Base-by-base conservation (phyloP, 2,329 filamentous ascomycete genomes). In the Paecilomyces sp. region DNA sequence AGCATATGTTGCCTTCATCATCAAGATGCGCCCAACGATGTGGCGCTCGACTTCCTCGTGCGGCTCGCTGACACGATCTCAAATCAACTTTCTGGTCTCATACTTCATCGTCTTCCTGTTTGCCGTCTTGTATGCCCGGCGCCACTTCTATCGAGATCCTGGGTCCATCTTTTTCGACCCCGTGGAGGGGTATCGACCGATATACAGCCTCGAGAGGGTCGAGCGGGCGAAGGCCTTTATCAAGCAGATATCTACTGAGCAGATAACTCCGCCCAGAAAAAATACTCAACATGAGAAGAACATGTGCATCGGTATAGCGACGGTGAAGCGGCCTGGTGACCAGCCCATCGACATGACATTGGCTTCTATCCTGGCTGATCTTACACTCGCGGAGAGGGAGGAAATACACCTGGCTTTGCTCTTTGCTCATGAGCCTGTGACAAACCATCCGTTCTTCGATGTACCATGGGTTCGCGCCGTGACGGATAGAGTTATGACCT, bases 261-360 rank as follows among this genome's bases (percentile, higher is more conserved):
- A 25, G 22, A 25, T 13, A 53, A 5, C 51, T 11, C 13, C 51
- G 3, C 22, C 7, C 28, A 30, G 22, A 53, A 13, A 5, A 13
- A 13, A 53, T 53, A 13, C 62, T 28, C 6, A 47, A 51, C 18
- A 57, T 2, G 55, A 61, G 53, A 62, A 58, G 22, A 55, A 58
- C 54, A 60, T 80, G 24, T 81, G 79, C 57, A 67, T 81, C 2
- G 78, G 77, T 12, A 74, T 80, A 57, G 74, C 78, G 25, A 76
- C 77, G 3, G 72, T 78, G 47, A 76, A 74, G 55, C 70, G 78
- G 8, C 67, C 75, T 7, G 69, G 72, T 7, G 68, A 71, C 8
- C 69, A 74, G 25, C 79, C 80, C 59, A 67, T 81, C 31, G 69
- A 69, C 15, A 70, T 70, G 8, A 70, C 77, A 0, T 67, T 81